Base-by-base conservation (phyloP, 1,284 basidiomycete species). In the Pseudozyma thailandica region DNA sequence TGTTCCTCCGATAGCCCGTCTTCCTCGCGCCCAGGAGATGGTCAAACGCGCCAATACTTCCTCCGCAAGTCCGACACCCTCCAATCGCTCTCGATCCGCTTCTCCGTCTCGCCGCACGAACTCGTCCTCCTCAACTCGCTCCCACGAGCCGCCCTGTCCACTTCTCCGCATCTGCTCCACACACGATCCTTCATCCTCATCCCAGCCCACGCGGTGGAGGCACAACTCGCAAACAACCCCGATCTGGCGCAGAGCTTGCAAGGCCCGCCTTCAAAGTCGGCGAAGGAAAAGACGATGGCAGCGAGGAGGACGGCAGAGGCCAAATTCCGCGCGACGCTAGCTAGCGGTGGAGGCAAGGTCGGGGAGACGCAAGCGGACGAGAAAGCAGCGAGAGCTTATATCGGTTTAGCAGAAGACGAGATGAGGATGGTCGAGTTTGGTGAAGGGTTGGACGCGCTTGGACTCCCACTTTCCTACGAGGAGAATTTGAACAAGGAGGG, bases 131-230 rank as follows among this genome's bases (percentile, higher is more conserved):
- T 75, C 50, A 75, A 75, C 42, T 41, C 56, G 0, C 37, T 75
- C 6, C 72, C 72, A 1, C 64, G 59, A 9, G 50, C 72, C 0
- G 52, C 65, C 3, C 56, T 69, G 13, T 68, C 55, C 10, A 61
- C 62, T 2, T 71, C 71, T 4, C 74, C 74, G 7, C 68, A 74
- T 21, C 54, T 76, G 30, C 51, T 76, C 2, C 74, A 76, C 42
- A 76, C 74, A 2, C 58, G 74, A 2, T 52, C 66, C 10, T 76
- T 73, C 59, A 56, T 76, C 33, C 63, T 76, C 3, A 46, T 76
- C 16, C 74, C 74, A 3, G 44, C 71, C 6, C 42, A 50, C 10
- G 61, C 72, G 1, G 72, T 76, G 1, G 59, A 57, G 5, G 48
- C 52, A 20, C 57, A 59, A 30, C 63, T 76, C 1, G 45, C 55